Conservation (phyloP, 2,329 filamentous ascomycete genomes). For the Thelonectria discophora region DNA sequence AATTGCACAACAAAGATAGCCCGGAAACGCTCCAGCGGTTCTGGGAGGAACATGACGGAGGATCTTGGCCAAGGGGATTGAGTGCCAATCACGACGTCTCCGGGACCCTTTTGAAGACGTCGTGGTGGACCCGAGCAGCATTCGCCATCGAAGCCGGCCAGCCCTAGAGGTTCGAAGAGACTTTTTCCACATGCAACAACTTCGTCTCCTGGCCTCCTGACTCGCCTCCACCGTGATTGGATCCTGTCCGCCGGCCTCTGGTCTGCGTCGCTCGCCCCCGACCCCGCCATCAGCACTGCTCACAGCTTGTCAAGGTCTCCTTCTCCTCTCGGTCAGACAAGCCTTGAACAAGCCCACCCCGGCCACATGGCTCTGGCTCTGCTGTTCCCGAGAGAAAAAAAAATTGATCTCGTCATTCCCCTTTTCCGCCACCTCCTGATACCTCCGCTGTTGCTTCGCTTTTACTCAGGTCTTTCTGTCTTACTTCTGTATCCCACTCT, state of each 20-base stretch:
- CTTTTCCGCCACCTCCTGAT: slow-evolving; percentile 28
- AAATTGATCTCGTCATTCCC: slow-evolving; percentile 45
- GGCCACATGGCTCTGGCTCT: slow-evolving; percentile 38
- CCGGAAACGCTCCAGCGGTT: slow-evolving; percentile 8
- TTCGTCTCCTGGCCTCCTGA: slow-evolving; percentile 35
- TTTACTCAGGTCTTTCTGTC: slow-evolving; percentile 9
- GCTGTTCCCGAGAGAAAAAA: slow-evolving; percentile 39
- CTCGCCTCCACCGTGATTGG: slow-evolving; percentile 42
- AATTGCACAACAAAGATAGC: slow-evolving; percentile 11
- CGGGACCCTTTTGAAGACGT: slow-evolving; percentile 26
- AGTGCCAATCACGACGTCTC: slow-evolving; percentile 35
- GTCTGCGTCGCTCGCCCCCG: slow-evolving; percentile 35
- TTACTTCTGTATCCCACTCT: slow-evolving; percentile 22
- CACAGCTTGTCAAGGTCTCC: slow-evolving; percentile 11
- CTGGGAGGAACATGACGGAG: slow-evolving; percentile 12
- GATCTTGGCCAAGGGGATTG: slow-evolving; percentile 16
- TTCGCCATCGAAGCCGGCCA: slow-evolving; percentile 32
- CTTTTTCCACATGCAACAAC: slow-evolving; percentile 42
- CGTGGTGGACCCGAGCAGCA: slow-evolving; percentile 38
- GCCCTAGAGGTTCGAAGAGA: slow-evolving; percentile 26
- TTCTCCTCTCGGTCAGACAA: slow-evolving; percentile 34
- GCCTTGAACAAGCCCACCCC: slow-evolving; percentile 41
- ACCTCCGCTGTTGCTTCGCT: slow-evolving; percentile 11
- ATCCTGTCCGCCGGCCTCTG: slow-evolving; percentile 35
- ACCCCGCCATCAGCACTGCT: slow-evolving; percentile 39